These are phyloP conservation scores for Mycena citricolor DNA, from an alignment of 1,284 basidiomycete species.

Conservation along the genomic window DNA sequence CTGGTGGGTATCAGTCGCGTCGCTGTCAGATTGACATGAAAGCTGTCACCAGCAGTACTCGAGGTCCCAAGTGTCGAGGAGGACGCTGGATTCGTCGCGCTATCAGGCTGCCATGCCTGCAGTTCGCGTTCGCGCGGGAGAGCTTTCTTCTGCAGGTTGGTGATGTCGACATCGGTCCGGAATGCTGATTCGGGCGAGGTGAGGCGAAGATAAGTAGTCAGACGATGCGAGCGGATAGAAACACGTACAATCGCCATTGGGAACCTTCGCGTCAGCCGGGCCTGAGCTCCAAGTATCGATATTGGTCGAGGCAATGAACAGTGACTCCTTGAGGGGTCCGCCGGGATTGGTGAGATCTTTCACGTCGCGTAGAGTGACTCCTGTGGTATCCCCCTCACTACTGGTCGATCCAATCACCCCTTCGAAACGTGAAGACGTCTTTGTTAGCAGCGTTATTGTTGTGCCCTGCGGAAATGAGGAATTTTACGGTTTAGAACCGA, in stretches of 20 bases:
- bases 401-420: slow-evolving; percentile 65
- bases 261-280: slow-evolving; percentile 64
- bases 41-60: too few species aligned
- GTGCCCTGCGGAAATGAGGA: slow-evolving; percentile 51
- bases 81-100: too few species aligned
- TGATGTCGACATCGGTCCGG: slow-evolving; percentile 88
- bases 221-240: background rate
- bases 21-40: too few species aligned
- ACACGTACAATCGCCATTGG: slow-evolving; percentile 64
- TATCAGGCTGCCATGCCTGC: slow-evolving; percentile 81
- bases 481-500: slow-evolving; percentile 10
- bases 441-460: slow-evolving; percentile 68
- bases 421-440: slow-evolving; percentile 67
- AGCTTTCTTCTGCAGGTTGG: slow-evolving; percentile 52
- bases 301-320: slow-evolving; percentile 68
- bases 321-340: slow-evolving; percentile 62
- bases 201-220: too few species aligned
- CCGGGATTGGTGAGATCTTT: slow-evolving; percentile 65
- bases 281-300: slow-evolving; percentile 73
- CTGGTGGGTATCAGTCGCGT: too few species aligned
- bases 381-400: slow-evolving; percentile 63
- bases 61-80: too few species aligned
- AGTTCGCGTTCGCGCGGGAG: slow-evolving; percentile 75
- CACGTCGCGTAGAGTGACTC: slow-evolving; percentile 74
- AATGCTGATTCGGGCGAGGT: slow-evolving; percentile 55